phyloP scores from a whole-genome alignment of 192 early-diverging fungal genomes.

The Backusella morwellensis region DNA sequence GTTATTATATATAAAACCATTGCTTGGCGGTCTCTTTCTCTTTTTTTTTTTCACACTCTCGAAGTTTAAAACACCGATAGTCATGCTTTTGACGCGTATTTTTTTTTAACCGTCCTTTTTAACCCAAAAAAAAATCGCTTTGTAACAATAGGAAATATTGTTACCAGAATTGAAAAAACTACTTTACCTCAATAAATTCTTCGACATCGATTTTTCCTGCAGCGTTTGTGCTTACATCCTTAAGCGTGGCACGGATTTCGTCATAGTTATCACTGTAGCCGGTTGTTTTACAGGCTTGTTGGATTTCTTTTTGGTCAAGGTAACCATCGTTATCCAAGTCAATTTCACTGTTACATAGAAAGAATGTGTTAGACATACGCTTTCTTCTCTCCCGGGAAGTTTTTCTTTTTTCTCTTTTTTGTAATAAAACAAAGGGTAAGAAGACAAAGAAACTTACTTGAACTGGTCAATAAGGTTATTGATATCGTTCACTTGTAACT shows the following conservation, averaged over 20 bases:
- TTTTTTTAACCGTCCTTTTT: background rate
- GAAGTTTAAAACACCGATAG: background rate
- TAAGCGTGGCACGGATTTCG: conserved; percentile 67
- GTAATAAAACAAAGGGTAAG: background rate
- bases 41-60: background rate
- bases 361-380: background rate
- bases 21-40: background rate
- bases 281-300: conserved; percentile 60
- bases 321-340: conserved; percentile 69
- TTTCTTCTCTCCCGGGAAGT: background rate
- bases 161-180: background rate
- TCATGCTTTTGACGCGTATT: background rate
- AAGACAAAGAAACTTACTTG: conserved; percentile 34
- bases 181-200: conserved; percentile 74
- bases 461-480: conserved; percentile 50
- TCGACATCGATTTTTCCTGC: conserved; percentile 73
- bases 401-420: background rate
- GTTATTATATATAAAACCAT: background rate
- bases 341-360: conserved; percentile 39
- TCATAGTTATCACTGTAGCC: conserved; percentile 71
- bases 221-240: conserved; percentile 64
- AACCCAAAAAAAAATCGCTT: no score
- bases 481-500: conserved; percentile 49
- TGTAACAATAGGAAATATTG: background rate
- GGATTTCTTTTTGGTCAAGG: conserved; percentile 66